Base-by-base conservation (phyloP, 306 rosid species). In the Pyrus betulifolia region DNA sequence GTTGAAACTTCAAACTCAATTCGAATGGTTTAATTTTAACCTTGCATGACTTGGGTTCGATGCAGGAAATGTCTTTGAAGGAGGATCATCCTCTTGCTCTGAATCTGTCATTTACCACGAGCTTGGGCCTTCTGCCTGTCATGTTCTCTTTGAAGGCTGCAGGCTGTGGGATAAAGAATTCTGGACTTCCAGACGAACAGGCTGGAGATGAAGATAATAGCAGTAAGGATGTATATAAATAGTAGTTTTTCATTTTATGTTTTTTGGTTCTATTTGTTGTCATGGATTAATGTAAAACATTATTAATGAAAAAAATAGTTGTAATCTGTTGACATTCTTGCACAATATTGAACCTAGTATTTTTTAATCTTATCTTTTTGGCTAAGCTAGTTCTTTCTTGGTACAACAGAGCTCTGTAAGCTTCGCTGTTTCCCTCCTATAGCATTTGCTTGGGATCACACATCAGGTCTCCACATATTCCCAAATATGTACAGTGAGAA, bases 361-460 rank as follows among this genome's bases (percentile, higher is more conserved):
- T 80, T 25, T 63, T 67, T 71, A 19, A 21, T 19, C 63, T 25
- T 71, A 42, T 52, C 66, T 44, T 52, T 75, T 69, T 60, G 71
- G 67, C 82, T 44, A 59, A 71, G 74, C 79, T 82, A 63, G 65
- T 76, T 72, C 82, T 74, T 78, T 79, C 77, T 70, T 64, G 60
- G 33, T 82, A 69, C 86, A 84, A 76, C 83, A 96, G 99, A 88
- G 87, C 92, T 96, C 52, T 96, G 99, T 79, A 89, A 91, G 84
- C 83, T 92, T 81, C 97, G 97, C 28, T 96, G 99, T 87, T 96
- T 96, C 77, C 99, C 99, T 35, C 98, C 99, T 76, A 88, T 89
- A 72, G 99, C 97, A 60, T 87, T 96, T 46, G 98, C 92, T 72
- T 96, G 97, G 97, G 99, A 96, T 86, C 88, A 85, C n/a, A 87